Base-by-base conservation (phyloP, 495 filamentous ascomycete species). In the Penicillium canescens region DNA sequence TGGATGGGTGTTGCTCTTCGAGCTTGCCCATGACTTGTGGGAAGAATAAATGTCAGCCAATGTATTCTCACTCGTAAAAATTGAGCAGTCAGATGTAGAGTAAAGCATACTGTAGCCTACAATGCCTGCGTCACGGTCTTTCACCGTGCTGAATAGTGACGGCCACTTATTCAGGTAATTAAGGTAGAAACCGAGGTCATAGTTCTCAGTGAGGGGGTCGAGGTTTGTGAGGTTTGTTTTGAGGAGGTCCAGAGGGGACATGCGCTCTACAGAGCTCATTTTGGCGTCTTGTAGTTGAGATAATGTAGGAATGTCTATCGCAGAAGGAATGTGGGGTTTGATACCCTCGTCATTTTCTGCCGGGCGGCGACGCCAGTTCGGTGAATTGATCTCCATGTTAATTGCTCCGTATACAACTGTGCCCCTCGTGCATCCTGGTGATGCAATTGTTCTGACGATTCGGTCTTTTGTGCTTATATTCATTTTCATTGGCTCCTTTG, bases 81-180 rank as follows among this genome's bases (percentile, higher is more conserved):
- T 26, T 16, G 9, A 12, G 18, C 0, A 7, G 2, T 26, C 12
- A 8, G 10, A 34, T 16, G 14, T 18, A n/a, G 28, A 18, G 14
- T 2, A 42, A 26, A 40, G 45, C 83, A 52, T 82, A 96, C 94
- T 95, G 67, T 98, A 98, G 23, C 87, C 94, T 42, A 95, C 89
- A 31, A 97, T 89, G 52, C 90, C 87, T 5, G 91, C 92, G 37
- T 82, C 74, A 38, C 82, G 81, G 47, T 90, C 88, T 66, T 96
- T 89, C 41, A 95, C 88, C 14, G 90, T 86, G 59, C 85, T 89
- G 73, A 96, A 97, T 21, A 98, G 83, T 3, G 91, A 86, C 0
- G 94, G 94, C 94, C 94, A 98, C 73, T 88, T 90, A 46, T 89
- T 90, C 10, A 96, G 82, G 71, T 98, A 98, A 50, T 93, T 89